Evolutionary conservation across 306 rosid genomes (phyloP), one percentile per base, ranked within the genome.

Genomic region (Rosa multiflora): DNA sequence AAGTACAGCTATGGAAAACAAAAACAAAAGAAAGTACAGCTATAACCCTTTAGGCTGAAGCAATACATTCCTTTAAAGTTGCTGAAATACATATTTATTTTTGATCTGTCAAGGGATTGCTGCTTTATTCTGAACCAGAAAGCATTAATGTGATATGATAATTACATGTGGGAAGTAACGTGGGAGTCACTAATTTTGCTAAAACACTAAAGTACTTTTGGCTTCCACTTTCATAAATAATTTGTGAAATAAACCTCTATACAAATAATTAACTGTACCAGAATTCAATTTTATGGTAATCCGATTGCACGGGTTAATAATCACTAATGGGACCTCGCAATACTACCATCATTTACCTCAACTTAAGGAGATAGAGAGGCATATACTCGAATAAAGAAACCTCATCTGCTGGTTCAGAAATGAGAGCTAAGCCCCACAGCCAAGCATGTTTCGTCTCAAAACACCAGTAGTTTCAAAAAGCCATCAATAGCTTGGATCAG

Each of bases 31-130:
- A 63, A 32, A 32, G 69, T 63, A 32, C 69, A 63, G 75, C 68
- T 73, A n/a, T n/a, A 39, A 61, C 76, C 23, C 86, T 69, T 87
- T 46, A 0, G 37, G 78, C 46, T 62, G 43, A 72, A 83, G 83
- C 82, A 80, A 69, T 55, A 43, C 76, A 78, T 70, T 78, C 72
- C 47, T 47, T 55, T 43, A 58, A 56, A 82, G 62, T 21, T 29
- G 40, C 76, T 35, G 29, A 46, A 61, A 29, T 73, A 55, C 39
- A 70, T 70, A 52, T 51, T 47, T 4, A 10, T 39, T 35, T 72
- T 20, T 42, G 0, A 47, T n/a, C 29, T 4, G 51, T 15, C 63
- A 62, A 79, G 17, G 64, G 63, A 79, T 62, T 11, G 40, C 44
- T n/a, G 10, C 40, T 9, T 68, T 40, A 32, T 49, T 78, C 53